Percentiles rank a stretch among this genome's conserved stretches.
Conservation (phyloP, 306 rosid genomes). For the Begonia fuchsioides region DNA sequence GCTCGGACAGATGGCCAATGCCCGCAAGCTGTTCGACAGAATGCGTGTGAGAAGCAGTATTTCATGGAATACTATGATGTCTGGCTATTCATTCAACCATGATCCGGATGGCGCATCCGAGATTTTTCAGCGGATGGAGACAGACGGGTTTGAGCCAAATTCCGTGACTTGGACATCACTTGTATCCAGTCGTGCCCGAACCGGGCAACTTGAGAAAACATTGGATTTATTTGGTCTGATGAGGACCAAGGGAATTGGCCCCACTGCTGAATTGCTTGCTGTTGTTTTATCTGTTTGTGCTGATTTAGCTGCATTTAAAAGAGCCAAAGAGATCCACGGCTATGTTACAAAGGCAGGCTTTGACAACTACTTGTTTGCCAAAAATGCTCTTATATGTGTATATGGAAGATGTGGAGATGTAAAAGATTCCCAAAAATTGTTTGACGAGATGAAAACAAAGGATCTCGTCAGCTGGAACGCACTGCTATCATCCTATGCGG, state of each 20-base stretch:
- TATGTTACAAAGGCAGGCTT: conserved; percentile 60
- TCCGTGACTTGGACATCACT: conserved; percentile 75
- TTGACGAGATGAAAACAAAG: conserved; percentile 37
- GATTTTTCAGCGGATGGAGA: conserved; percentile 50
- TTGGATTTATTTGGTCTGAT: conserved; percentile 35
- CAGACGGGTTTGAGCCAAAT: conserved; percentile 44
- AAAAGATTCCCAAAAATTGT: conserved; percentile 34
- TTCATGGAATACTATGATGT: conserved; percentile 68
- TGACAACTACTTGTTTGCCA: conserved; percentile 53
- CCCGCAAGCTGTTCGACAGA: conserved; percentile 42
- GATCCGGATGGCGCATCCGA: conserved; percentile 46
- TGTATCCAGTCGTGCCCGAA: conserved; percentile 61
- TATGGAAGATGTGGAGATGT: conserved; percentile 51
- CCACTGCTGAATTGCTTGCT: conserved; percentile 57
- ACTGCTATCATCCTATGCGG: conserved; percentile 61
- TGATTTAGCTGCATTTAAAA: conserved; percentile 30
- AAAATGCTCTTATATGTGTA: conserved; percentile 47
- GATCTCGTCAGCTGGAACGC: conserved; percentile 73
- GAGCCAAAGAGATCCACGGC: conserved; percentile 45
- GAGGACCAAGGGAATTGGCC: conserved; percentile 33
- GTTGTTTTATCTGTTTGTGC: conserved; percentile 70
- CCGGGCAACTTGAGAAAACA: conserved; percentile 38
- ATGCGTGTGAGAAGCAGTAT: conserved; percentile 36
- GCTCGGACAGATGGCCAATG: conserved; percentile 40
- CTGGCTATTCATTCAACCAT: conserved; percentile 47